A percentile compares a stretch with the other conserved stretches of the same genome.
phyloP scores from a whole-genome alignment of 257 asterid species.

The Fraxinus cuspidata region DNA sequence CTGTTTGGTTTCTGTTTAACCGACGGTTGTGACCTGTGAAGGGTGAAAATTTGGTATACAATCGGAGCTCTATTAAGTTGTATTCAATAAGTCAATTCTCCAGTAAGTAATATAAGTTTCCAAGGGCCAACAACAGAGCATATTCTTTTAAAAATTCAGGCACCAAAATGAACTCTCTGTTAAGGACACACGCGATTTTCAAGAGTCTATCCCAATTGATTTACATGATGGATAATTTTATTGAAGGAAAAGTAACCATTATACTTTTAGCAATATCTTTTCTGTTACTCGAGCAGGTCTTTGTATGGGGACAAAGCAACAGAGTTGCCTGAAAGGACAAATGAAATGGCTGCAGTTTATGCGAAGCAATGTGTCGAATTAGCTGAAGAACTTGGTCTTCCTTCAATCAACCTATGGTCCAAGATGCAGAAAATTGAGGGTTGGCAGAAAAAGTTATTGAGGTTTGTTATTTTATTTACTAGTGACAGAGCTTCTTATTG shows the following conservation, averaged over 20 bases:
- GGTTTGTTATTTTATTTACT: constrained; percentile 28
- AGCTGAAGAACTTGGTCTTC: constrained; percentile 73
- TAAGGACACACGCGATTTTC: not conserved
- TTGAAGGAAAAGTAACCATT: not conserved
- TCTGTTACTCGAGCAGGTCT: constrained; percentile 47
- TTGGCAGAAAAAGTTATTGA: constrained; percentile 69
- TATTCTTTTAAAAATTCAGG: not conserved
- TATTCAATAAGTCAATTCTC: too few relatives aligned
- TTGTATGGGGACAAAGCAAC: constrained; percentile 75
- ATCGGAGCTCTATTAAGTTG: too few relatives aligned
- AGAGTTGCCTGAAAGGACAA: constrained; percentile 67
- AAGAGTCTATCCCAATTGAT: too few relatives aligned
- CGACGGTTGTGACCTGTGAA: too few relatives aligned
- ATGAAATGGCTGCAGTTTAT: constrained; percentile 63
- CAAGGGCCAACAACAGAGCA: not conserved
- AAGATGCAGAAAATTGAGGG: constrained; percentile 80
- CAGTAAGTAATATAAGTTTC: too few relatives aligned
- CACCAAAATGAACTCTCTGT: not conserved
- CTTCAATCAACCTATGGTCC: constrained; percentile 81
- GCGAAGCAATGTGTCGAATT: constrained; percentile 66
- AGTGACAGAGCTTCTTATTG: not conserved
- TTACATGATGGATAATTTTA: not conserved
- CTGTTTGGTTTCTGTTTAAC: too few relatives aligned
- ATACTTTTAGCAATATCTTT: not conserved
- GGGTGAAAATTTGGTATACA: too few relatives aligned